Conservation (phyloP, 192 early-diverging fungal species). For the Coemansia sp. region DNA sequence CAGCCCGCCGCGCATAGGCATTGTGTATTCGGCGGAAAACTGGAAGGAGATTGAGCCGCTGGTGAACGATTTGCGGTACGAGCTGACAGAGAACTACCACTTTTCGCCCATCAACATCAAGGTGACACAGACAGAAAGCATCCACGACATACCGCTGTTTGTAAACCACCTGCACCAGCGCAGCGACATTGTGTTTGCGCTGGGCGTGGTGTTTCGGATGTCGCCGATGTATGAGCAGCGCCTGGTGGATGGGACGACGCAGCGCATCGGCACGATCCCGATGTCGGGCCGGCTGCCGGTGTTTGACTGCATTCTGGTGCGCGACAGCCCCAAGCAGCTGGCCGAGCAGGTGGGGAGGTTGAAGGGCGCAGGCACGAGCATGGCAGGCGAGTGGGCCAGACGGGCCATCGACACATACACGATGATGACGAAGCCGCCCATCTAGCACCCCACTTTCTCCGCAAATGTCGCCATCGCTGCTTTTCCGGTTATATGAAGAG, state of each 20-base stretch:
- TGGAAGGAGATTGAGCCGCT: conserved; percentile 27
- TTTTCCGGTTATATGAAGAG: neutral
- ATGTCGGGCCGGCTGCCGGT: conserved; percentile 21
- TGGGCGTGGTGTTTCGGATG: conserved; percentile 27
- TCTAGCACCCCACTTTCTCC: conserved; percentile 2
- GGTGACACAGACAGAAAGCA: conserved; percentile 30
- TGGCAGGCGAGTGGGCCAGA: conserved; percentile 34
- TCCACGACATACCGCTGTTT: conserved; percentile 35
- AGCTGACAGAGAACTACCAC: conserved; percentile 27
- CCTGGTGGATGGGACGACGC: conserved; percentile 21
- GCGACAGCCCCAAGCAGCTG: conserved; percentile 16
- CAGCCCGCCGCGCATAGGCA: conserved; percentile 20
- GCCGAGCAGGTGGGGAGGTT: neutral
- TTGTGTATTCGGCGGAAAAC: conserved; percentile 40
- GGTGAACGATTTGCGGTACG: conserved; percentile 47
- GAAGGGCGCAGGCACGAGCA: neutral
- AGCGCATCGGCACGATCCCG: conserved; percentile 10
- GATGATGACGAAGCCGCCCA: conserved; percentile 22
- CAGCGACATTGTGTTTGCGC: conserved; percentile 42
- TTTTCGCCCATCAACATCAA: conserved; percentile 37
- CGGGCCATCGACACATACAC: conserved; percentile 35
- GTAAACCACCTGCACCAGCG: conserved; percentile 24
- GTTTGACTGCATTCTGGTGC: conserved; percentile 45
- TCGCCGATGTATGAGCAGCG: conserved; percentile 23
- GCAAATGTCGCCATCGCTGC: conserved; percentile 2